Percentiles rank a stretch among this genome's conserved stretches.
Conservation (phyloP, 192 early-diverging fungal genomes). For the Diversispora eburnea region DNA sequence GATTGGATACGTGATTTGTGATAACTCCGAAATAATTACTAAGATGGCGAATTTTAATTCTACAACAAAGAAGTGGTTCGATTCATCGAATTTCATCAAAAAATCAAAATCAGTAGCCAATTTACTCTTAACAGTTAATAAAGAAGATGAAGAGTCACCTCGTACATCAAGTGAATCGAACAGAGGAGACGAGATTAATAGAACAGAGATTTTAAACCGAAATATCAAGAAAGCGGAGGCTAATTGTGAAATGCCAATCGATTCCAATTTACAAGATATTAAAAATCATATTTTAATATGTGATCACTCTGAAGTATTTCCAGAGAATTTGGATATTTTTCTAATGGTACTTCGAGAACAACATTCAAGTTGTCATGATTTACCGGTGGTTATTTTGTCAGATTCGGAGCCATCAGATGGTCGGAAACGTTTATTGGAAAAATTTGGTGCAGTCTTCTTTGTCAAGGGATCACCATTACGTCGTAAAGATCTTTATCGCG, state of each 20-base stretch:
- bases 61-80: background rate
- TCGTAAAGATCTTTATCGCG: slow-evolving; percentile 58
- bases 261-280: background rate
- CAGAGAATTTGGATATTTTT: slow-evolving; percentile 63
- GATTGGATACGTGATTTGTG: slow-evolving; percentile 55
- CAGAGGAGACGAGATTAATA: no score
- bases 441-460: slow-evolving; percentile 51
- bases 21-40: slow-evolving; percentile 9
- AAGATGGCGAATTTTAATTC: slow-evolving; percentile 21
- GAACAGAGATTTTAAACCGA: background rate
- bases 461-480: slow-evolving; percentile 55
- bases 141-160: background rate
- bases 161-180: background rate
- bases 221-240: background rate
- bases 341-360: slow-evolving; percentile 61
- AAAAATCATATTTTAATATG: slow-evolving; percentile 19
- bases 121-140: background rate
- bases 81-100: background rate
- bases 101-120: background rate
- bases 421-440: slow-evolving; percentile 40
- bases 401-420: slow-evolving; percentile 41
- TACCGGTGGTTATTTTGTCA: slow-evolving; percentile 59
- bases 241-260: background rate
- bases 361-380: slow-evolving; percentile 33
- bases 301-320: slow-evolving; percentile 43